Evolutionary conservation across 768 basidiomycete genomes (phyloP), one percentile per base, ranked within the genome.

Genomic region (Lactarius pseudohatsudake): DNA sequence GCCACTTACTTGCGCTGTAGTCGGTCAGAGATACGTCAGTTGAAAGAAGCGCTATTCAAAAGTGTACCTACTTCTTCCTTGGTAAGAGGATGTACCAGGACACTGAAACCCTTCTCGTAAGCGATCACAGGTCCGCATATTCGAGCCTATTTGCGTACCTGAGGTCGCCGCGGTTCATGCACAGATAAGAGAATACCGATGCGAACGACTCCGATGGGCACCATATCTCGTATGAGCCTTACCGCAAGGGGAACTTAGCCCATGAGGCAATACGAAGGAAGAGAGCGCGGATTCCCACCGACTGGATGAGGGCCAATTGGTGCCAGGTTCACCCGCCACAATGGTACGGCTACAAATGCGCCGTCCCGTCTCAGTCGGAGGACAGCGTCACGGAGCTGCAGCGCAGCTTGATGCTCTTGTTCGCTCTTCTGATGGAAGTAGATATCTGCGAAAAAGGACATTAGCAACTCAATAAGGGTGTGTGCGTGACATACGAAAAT

Each of bases 151-250:
- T 15, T 38, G 41, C 71, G 53, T 69, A 91, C 90, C 90, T 92
- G 38, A 92, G 76, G 40, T 82, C 73, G 5, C 89, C 90, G 53
- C 86, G 81, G 72, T 92, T 83, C 75, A 86, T 74, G 69, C 83
- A 85, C 18, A 92, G 79, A 67, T 91, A 92, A 11, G 90, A 91
- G 73, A 86, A 92, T n/a, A 92, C 86, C 0, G 87, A 81, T 0
- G 83, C 76, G 72, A 92, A 92, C 2, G 89, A 89, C 69, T 90
- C 87, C 0, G 84, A 80, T 1, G 91, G 91, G 30, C 82, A 86
- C 91, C 91, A 92, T 22, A 92, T 86, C 71, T 92, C 91, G 71
- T 91, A 92, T 0, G 90, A 91, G 4, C 91, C 91, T 90, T 61
- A 34, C 53, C 11, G 64, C 30, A 59, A 57, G 11, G 22, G 28